A percentile compares a stretch with the other conserved stretches of the same genome.
These are phyloP conservation scores for Curvularia verruculosa DNA, from an alignment of 2,329 filamentous ascomycete genomes.

Conservation along the genomic window DNA sequence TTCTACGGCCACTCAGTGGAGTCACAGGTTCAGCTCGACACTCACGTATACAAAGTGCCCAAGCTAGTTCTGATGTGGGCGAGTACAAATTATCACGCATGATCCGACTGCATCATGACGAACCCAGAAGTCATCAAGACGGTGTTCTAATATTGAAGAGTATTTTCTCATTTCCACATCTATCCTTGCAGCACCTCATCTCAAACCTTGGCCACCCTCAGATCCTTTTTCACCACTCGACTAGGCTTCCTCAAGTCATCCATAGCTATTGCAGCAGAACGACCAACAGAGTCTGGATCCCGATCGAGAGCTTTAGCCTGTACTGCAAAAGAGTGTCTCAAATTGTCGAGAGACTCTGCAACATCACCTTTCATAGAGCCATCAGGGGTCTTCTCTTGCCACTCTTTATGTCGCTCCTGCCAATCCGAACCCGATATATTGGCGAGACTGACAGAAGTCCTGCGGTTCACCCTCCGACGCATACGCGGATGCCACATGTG, in stretches of 20 bases:
- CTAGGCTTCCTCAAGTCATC: not conserved
- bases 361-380: not conserved
- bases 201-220: not conserved
- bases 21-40: not conserved
- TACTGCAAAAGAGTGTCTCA: not conserved
- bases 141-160: not conserved
- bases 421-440: constrained; percentile 15
- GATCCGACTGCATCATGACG: not conserved
- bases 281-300: not conserved
- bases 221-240: no score
- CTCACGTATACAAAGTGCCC: not conserved
- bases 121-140: not conserved
- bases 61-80: not conserved
- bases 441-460: constrained; percentile 10
- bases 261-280: not conserved
- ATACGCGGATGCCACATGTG: constrained; percentile 28
- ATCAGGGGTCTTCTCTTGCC: not conserved
- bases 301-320: constrained; percentile 1
- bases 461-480: constrained; percentile 11
- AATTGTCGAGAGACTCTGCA: constrained; percentile 1
- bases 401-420: not conserved
- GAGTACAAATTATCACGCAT: not conserved
- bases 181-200: not conserved
- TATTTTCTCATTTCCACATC: not conserved
- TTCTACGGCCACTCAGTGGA: no score